A percentile compares a stretch with the other conserved stretches of the same genome.
Evolutionary conservation across 2,329 filamentous ascomycete species (phyloP).

Genomic region (Gaeumannomyces sp.): DNA sequence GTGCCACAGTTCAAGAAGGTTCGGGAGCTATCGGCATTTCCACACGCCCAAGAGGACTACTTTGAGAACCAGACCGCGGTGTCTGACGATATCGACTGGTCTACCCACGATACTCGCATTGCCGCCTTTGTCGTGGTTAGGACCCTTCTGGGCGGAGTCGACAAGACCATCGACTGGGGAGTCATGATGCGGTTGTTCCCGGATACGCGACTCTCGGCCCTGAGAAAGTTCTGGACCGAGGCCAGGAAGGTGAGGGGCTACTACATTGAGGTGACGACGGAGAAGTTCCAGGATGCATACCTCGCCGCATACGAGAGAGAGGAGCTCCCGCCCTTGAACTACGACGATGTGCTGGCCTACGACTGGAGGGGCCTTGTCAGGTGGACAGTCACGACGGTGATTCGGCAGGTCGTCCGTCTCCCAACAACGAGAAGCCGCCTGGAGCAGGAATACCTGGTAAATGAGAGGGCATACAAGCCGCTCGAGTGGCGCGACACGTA

Average conservation of each 20-base stretch:
- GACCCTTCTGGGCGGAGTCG: slow-evolving; percentile 53
- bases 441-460: slow-evolving; percentile 32
- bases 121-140: slow-evolving; percentile 53
- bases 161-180: slow-evolving; percentile 55
- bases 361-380: slow-evolving; percentile 62
- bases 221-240: slow-evolving; percentile 50
- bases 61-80: slow-evolving; percentile 24
- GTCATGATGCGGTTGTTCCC: slow-evolving; percentile 51
- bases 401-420: slow-evolving; percentile 39
- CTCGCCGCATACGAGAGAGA: slow-evolving; percentile 58
- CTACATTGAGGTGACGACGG: slow-evolving; percentile 50
- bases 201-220: slow-evolving; percentile 39
- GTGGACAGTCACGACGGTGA: slow-evolving; percentile 56
- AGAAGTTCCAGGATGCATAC: slow-evolving; percentile 60
- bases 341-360: slow-evolving; percentile 55
- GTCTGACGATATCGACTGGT: slow-evolving; percentile 32
- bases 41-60: slow-evolving; percentile 27
- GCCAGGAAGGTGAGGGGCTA: slow-evolving; percentile 44
- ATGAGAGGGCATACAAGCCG: slow-evolving; percentile 26
- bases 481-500: slow-evolving; percentile 51
- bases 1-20: slow-evolving; percentile 22
- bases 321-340: slow-evolving; percentile 56
- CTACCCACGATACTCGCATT: slow-evolving; percentile 40
- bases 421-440: slow-evolving; percentile 41
- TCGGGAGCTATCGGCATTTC: slow-evolving; percentile 27